Evolutionary conservation across 768 basidiomycete genomes (phyloP).

Genomic region (Heimioporus sp.): DNA sequence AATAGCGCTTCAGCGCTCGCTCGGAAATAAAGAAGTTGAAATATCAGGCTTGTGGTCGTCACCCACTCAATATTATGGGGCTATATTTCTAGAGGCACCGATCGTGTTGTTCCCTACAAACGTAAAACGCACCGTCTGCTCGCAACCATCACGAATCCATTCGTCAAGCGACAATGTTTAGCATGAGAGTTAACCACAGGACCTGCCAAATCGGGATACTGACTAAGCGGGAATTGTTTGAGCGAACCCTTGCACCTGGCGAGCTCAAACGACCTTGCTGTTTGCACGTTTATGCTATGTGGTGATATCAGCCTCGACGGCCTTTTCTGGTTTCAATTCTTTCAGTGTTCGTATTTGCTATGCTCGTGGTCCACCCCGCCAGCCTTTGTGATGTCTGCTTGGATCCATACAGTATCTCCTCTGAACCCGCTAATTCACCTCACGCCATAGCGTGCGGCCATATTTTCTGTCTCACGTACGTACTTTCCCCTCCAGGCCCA

Average conservation of each 20-base stretch:
- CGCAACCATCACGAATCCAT: too few species aligned
- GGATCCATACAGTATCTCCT: constrained; percentile 54
- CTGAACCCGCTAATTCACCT: constrained; percentile 49
- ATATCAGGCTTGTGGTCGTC: too few species aligned
- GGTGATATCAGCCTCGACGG: constrained; percentile 29
- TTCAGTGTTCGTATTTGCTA: constrained; percentile 29
- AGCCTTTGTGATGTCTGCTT: constrained; percentile 79
- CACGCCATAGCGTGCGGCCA: constrained; percentile 78
- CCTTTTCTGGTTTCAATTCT: constrained; percentile 25
- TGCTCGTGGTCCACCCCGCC: constrained; percentile 66
- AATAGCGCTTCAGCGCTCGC: too few species aligned
- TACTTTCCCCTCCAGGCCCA: constrained; percentile 19
- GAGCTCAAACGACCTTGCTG: constrained; percentile 13
- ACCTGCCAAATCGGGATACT: constrained; percentile 18
- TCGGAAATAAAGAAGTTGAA: too few species aligned
- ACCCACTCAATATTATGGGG: too few species aligned
- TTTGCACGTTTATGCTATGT: constrained; percentile 34
- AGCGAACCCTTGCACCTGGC: constrained; percentile 19
- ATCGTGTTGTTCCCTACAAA: too few species aligned
- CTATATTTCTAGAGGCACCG: too few species aligned
- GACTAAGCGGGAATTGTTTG: constrained; percentile 20
- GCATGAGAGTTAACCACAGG: constrained; percentile 12
- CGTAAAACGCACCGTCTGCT: too few species aligned
- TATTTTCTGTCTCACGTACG: constrained; percentile 69
- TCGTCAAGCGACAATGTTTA: too few species aligned